Evolutionary conservation across 306 rosid species (phyloP).

Genomic region (Vachellia collinsii): DNA sequence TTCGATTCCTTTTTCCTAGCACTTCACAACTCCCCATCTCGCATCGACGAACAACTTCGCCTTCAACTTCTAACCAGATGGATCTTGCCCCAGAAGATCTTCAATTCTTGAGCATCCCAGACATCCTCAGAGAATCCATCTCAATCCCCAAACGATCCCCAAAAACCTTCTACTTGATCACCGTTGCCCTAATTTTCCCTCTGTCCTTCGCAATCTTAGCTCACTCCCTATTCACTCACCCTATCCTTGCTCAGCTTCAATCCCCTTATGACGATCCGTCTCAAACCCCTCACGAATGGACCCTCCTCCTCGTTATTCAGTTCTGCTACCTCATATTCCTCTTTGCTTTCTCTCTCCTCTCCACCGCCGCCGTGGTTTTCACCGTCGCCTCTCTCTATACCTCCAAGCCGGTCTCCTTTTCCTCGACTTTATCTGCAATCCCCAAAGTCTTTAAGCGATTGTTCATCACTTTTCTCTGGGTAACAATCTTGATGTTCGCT

Average conservation of each 20-base stretch:
- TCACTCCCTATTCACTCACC: slow-evolving; percentile 94
- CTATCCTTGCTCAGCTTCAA: slow-evolving; percentile 70
- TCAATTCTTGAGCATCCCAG: slow-evolving; percentile 60
- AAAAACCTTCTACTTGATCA: slow-evolving; percentile 81
- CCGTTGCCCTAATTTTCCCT: slow-evolving; percentile 82
- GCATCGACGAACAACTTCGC: neutral
- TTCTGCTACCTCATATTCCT: slow-evolving; percentile 90
- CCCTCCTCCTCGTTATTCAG: slow-evolving; percentile 72
- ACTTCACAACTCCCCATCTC: neutral
- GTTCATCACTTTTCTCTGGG: slow-evolving; percentile 85
- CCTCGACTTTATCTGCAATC: slow-evolving; percentile 74
- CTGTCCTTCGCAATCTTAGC: slow-evolving; percentile 94
- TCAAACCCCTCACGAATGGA: slow-evolving; percentile 69
- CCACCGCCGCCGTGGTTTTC: slow-evolving; percentile 96
- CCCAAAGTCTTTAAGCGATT: slow-evolving; percentile 85
- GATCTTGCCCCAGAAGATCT: slow-evolving; percentile 92
- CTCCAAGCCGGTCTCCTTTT: slow-evolving; percentile 76
- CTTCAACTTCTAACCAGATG: slow-evolving; percentile 36
- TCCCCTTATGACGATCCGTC: slow-evolving; percentile 59
- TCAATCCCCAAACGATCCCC: slow-evolving; percentile 85
- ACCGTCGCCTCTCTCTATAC: slow-evolving; percentile 94
- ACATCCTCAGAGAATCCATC: slow-evolving; percentile 71
- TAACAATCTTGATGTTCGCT: slow-evolving; percentile 66
- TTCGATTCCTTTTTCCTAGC: neutral
- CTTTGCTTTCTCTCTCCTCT: slow-evolving; percentile 89